Base-by-base conservation (phyloP, 2,329 filamentous ascomycete species). In the Aspergillus nomiae region DNA sequence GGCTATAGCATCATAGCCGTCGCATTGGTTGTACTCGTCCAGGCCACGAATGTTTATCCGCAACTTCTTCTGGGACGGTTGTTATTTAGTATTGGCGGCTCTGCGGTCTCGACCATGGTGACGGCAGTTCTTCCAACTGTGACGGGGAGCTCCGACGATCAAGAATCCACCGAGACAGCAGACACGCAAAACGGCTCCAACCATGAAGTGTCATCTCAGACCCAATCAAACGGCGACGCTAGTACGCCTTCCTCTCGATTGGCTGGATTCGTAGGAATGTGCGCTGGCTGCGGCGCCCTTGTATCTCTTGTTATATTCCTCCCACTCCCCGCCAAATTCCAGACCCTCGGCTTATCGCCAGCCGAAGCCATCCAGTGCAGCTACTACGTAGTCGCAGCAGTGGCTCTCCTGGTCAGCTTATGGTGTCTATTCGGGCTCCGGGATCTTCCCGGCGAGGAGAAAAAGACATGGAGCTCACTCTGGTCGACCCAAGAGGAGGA, bases 21-120 rank as follows among this genome's bases (percentile, higher is more conserved):
- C 14, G 87, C 92, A 24, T 80, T 99, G 64, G 86, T 90, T 53
- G 76, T 93, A 16, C 92, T 97, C 72, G 94, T 97, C 30, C 92
- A 96, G 83, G 92, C 92, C 32, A 85, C 83, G 69, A 92, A 94
- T 78, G 87, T 97, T 10, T 97, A 97, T 78, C 94, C 95, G 11
- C 90, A 96, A 76, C 82, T 99, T 69, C 81, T 98, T 60, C 81
- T 97, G 48, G 93, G 91, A 60, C 86, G 95, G 68, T 82, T 98
- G 57, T 82, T 96, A 60, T 99, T 99, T 78, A 95, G 94, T 68
- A 71, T 97, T 21, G 95, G 95, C 28, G 95, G 92, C 24, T 93
- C 94, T n/a, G 95, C 94, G 26, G 89, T 91, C 84, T 94, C 93
- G 16, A 98, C 95, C 1, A 99, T 99, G 95, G 95, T 99, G 24